These are phyloP conservation scores for Steccherinum ochraceum DNA, from an alignment of 768 basidiomycete species.

Conservation along the genomic window DNA sequence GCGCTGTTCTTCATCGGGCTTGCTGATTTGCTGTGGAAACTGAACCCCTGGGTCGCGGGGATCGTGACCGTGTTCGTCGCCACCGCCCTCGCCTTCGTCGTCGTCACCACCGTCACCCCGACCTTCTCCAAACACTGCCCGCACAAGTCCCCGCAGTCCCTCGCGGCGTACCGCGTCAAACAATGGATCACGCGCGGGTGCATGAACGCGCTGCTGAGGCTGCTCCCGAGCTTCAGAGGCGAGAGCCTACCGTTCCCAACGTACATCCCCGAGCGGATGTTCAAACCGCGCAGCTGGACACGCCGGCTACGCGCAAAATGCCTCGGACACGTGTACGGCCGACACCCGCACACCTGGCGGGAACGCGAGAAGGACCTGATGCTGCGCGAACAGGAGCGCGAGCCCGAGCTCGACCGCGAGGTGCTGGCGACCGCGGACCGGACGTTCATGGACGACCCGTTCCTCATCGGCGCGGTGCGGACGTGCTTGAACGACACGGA, in stretches of 20 bases:
- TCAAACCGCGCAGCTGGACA: too few relatives aligned
- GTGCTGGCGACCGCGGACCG: constrained; percentile 13
- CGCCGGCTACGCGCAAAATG: too few relatives aligned
- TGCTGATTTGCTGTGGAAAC: neutral
- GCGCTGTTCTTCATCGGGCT: neutral
- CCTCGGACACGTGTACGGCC: constrained; percentile 7
- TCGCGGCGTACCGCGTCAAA: constrained; percentile 7
- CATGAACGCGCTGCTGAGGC: constrained; percentile 3
- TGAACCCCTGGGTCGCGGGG: neutral
- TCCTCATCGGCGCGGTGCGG: constrained; percentile 10
- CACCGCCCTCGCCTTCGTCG: constrained; percentile 8
- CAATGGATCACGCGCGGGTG: constrained; percentile 6
- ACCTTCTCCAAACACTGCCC: constrained; percentile 12
- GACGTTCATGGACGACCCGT: constrained; percentile 15
- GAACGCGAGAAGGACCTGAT: constrained; percentile 13
- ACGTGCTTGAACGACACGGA: constrained; percentile 11
- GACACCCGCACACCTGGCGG: constrained; percentile 9
- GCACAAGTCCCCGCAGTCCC: constrained; percentile 13
- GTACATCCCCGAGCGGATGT: too few relatives aligned
- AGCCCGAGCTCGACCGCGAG: constrained; percentile 8
- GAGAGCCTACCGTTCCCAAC: too few relatives aligned
- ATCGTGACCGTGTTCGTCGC: constrained; percentile 10
- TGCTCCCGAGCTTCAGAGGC: constrained; percentile 2
- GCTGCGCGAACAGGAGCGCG: neutral
- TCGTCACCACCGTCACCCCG: constrained; percentile 14